Evolutionary conservation across 371 early-diverging fungal species (phyloP), one percentile per base, ranked within the genome.

Genomic region (Mucor racemosus): DNA sequence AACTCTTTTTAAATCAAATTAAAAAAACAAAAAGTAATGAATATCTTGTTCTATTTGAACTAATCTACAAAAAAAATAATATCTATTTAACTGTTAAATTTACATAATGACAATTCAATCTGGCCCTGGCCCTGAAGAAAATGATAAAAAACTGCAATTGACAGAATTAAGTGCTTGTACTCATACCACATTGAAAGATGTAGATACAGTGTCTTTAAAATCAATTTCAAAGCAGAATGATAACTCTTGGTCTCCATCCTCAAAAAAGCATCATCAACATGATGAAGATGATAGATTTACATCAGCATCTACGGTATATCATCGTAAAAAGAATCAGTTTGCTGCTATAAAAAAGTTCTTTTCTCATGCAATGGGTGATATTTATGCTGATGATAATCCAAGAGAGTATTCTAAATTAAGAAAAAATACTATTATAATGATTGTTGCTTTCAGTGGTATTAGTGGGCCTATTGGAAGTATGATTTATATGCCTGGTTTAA

Each of bases 401-500:
- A 67, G 66, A 64, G 60, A 71, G 40, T 72, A 71, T 62, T 68
- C 80, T 15, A 48, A 39, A n/a, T 10, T 55, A 5, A 74, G 76
- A 55, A 80, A 77, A 48, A 73, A 76, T 50, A 67, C 58, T 8
- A 76, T 77, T 17, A 69, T 76, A 2, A 19, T 72, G 5, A 68
- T 74, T 10, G 65, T 70, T 13, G 70, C 66, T 6, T 15, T 70
- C 0, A 35, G 65, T 17, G 66, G 70, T 15, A 72, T 80, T 17
- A 74, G 68, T 17, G 74, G 73, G 0, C 76, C 76, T 0, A 60
- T 80, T 15, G 75, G 67, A 10, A 76, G 69, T 34, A 67, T 66
- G 57, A 76, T 80, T 17, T 75, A 81, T 71, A 74, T 80, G 80
- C 80, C 80, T 65, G 78, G 76, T n/a, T 56, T 80, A 5, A 1